These are phyloP conservation scores for Rehmannia glutinosa DNA, from an alignment of 257 asterid genomes.

Conservation along the genomic window DNA sequence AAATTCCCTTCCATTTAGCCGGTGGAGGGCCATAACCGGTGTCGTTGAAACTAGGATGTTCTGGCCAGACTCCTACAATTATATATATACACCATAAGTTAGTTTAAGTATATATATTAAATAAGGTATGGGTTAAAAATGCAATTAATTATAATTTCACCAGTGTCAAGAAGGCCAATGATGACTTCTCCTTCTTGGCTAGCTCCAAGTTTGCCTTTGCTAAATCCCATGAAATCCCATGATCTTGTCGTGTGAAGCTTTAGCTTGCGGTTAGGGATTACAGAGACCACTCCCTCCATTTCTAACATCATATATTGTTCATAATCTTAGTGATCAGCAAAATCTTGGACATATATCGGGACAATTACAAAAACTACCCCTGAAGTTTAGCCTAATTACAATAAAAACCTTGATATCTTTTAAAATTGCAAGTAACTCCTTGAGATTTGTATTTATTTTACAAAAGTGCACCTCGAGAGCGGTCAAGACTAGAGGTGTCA, in stretches of 20 bases:
- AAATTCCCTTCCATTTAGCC: conserved; percentile 52
- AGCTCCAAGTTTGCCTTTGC: conserved; percentile 19
- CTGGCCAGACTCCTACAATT: conserved; percentile 54
- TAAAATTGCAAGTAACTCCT: too few relatives aligned
- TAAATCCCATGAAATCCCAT: conserved; percentile 47
- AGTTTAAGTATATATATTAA: too few relatives aligned
- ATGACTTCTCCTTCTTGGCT: conserved; percentile 31
- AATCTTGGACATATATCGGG: too few relatives aligned
- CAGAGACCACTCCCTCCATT: conserved; percentile 50
- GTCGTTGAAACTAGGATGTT: conserved; percentile 61
- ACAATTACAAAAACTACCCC: too few relatives aligned
- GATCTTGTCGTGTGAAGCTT: conserved; percentile 49
- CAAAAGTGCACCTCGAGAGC: too few relatives aligned
- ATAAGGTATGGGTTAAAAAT: too few relatives aligned
- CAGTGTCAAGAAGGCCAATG: conserved; percentile 45
- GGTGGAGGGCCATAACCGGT: conserved; percentile 44
- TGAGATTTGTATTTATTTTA: too few relatives aligned
- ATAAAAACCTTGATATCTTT: too few relatives aligned
- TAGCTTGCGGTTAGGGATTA: conserved; percentile 30
- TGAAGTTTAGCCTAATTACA: too few relatives aligned
- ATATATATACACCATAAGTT: not conserved
- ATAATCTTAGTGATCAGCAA: not conserved
- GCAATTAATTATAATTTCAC: not conserved
- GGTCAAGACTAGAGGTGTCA: too few relatives aligned
- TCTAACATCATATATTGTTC: conserved; percentile 5